phyloP scores from a whole-genome alignment of 805 yeast species.

The Kodamaea neixiangensis region DNA sequence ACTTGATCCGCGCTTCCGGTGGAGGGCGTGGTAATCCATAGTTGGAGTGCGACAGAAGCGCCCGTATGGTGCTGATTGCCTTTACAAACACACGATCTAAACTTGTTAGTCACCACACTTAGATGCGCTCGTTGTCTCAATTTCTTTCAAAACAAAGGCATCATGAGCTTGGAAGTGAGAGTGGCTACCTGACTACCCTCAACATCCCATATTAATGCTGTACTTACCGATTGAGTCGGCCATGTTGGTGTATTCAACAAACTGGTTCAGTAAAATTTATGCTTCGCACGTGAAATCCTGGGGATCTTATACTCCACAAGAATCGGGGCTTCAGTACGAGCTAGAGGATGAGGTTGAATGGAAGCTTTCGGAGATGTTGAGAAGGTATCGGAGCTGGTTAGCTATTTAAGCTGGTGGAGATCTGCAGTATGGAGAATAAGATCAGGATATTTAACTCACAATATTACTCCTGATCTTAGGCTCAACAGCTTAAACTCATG shows the following conservation, averaged over 20 bases:
- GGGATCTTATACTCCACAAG: background rate
- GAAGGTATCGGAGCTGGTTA: too few relatives aligned
- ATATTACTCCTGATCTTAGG: too few relatives aligned
- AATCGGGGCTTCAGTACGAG: too few relatives aligned
- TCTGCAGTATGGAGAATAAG: too few relatives aligned
- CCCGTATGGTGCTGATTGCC: conserved; percentile 77
- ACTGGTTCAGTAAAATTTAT: background rate
- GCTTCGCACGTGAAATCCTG: conserved; percentile 7
- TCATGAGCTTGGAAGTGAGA: background rate
- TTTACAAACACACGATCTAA: conserved; percentile 76
- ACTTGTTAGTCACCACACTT: conserved; percentile 19
- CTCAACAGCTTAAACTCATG: too few relatives aligned
- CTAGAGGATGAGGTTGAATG: too few relatives aligned
- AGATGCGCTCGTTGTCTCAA: background rate
- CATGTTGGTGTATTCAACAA: conserved; percentile 26
- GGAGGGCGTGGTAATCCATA: conserved; percentile 77
- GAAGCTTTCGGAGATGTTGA: too few relatives aligned
- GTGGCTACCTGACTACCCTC: background rate
- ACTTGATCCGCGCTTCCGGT: conserved; percentile 60
- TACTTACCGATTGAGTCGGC: conserved; percentile 51
- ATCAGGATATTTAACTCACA: too few relatives aligned
- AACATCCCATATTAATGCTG: background rate
- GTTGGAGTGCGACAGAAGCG: conserved; percentile 65
- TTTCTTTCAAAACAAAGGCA: background rate
- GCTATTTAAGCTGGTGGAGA: too few relatives aligned